phyloP scores from a whole-genome alignment of 768 basidiomycete species.

The Ramaria rubella region DNA sequence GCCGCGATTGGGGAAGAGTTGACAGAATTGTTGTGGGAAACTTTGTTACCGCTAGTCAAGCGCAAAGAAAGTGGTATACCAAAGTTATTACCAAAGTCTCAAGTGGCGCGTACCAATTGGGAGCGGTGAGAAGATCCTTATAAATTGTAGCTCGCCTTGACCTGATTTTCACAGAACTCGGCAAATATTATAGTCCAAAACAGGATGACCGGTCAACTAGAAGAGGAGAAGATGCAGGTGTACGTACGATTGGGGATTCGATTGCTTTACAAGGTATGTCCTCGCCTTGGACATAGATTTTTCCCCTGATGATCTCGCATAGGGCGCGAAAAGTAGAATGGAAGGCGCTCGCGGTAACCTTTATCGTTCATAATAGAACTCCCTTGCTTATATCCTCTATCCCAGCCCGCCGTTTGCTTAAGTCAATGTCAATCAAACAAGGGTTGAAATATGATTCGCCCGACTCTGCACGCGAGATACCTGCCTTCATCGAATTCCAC shows the following conservation, averaged over 20 bases:
- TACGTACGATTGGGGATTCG: constrained; percentile 92
- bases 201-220: constrained; percentile 79
- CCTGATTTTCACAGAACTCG: constrained; percentile 58
- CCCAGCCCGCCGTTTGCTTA: constrained; percentile 75
- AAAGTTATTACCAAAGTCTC: constrained; percentile 83
- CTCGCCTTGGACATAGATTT: neutral
- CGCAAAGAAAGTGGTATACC: constrained; percentile 96
- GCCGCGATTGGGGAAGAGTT: constrained; percentile 85
- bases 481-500: constrained; percentile 85
- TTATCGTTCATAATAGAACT: neutral
- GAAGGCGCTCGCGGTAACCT: constrained; percentile 71
- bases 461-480: constrained; percentile 78
- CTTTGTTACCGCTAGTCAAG: constrained; percentile 90
- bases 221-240: constrained; percentile 97
- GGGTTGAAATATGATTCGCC: constrained; percentile 88
- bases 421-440: constrained; percentile 88
- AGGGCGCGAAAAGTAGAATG: constrained; percentile 84
- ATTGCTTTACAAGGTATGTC: constrained; percentile 70
- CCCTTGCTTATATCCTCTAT: neutral
- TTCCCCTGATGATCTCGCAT: neutral
- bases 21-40: constrained; percentile 88
- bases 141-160: neutral
- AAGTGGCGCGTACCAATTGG: constrained; percentile 80
- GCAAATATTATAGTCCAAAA: constrained; percentile 99
- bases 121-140: constrained; percentile 55